Evolutionary conservation across 1,139 yeast genomes (phyloP), one percentile per base, ranked within the genome.

Genomic region (Debaryomyces coudertii): DNA sequence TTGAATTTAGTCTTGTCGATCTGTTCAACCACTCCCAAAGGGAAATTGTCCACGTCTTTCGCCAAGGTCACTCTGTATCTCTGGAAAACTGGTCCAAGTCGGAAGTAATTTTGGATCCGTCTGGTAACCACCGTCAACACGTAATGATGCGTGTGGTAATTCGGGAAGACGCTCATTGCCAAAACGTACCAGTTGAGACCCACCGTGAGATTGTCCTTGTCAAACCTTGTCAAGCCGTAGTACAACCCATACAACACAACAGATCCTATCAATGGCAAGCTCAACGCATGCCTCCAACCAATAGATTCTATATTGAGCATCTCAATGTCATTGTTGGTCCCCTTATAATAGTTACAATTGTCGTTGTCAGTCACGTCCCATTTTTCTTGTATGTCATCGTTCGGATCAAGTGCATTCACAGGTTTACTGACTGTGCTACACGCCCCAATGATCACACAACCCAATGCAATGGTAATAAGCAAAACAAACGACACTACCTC

Each of bases 361-460:
- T 77, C 81, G 33, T 69, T 62, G 53, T 80, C 84, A 0, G 73
- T 53, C 8, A 76, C 77, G 55, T 81, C 83, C 60, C 69, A 80
- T 20, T 66, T 53, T 1, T 69, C 70, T 2, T 49, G 46, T 20
- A 46, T 49, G 23, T 66, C 63, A 7, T 55, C 52, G 41, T 64
- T 65, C 2, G 84, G 77, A 15, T 65, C 66, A 12, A 58, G 53
- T 1, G 83, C 82, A 45, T 69, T 69, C 7, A 47, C 34, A 0
- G 85, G 85, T 48, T 68, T 67, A 33, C 66, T 61, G 8, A 80
- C 44, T 0, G 83, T 67, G 7, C 76, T 63, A 51, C 57, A 66
- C 20, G 78, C 58, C 0, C 79, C 82, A 9, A 69, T 41, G 7
- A 58, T 51, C 5, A 79, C 68, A 36, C 76, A 53, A 1, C 53